Evolutionary conservation across 306 rosid genomes (phyloP).

Genomic region (Prunus kanzakura): DNA sequence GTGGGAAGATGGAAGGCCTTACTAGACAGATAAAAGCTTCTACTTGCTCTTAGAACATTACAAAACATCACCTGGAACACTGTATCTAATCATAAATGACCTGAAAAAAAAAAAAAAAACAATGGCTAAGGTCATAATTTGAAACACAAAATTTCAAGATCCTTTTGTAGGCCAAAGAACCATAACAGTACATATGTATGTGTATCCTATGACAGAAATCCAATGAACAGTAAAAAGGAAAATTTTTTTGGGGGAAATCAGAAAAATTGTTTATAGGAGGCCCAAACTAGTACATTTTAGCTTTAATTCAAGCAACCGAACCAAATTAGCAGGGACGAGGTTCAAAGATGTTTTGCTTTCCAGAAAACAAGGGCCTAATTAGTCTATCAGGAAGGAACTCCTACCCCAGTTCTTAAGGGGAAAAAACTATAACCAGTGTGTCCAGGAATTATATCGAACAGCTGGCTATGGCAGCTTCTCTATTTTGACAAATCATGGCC

Average conservation of each 20-base stretch:
- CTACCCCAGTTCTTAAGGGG: not conserved
- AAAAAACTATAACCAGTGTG: not conserved
- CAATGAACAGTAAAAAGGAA: not conserved
- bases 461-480: not conserved
- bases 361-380: not conserved
- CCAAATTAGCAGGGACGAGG: not conserved
- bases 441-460: not conserved
- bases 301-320: not conserved
- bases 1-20: conserved; percentile 25
- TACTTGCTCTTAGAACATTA: conserved; percentile 33
- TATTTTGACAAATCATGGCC: not conserved
- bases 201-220: not conserved
- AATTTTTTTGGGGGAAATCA: not conserved
- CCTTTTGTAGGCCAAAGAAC: not conserved
- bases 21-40: conserved; percentile 14
- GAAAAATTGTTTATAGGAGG: not conserved
- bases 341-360: not conserved
- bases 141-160: not conserved
- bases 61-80: conserved; percentile 30
- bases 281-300: not conserved
- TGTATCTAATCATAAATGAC: conserved; percentile 23
- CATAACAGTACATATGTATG: not conserved
- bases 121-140: not conserved
- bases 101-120: conserved; percentile 10
- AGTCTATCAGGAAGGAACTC: not conserved